A percentile compares a stretch with the other conserved stretches of the same genome.
Evolutionary conservation across 345 rosid genomes (phyloP).

Genomic region (Nephelium lappaceum): DNA sequence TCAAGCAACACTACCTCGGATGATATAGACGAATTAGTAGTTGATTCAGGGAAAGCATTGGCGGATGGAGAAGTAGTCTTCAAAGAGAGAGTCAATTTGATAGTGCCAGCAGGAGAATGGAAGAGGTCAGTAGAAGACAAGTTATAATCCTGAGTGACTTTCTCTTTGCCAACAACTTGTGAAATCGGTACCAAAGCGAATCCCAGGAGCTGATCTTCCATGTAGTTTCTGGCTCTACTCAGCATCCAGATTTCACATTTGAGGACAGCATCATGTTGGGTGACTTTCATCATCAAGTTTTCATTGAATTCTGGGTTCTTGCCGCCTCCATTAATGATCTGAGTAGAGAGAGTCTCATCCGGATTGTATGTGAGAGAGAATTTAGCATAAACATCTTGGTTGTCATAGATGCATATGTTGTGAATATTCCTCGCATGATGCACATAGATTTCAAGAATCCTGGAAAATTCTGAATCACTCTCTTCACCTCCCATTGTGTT

Average conservation of each 20-base stretch:
- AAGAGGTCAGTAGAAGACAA: constrained; percentile 95
- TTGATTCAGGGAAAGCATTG: not conserved
- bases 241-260: constrained; percentile 99
- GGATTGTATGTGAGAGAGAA: constrained; percentile 93
- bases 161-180: constrained; percentile 67
- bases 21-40: constrained; percentile 56
- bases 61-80: constrained; percentile 36
- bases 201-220: constrained; percentile 98
- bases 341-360: constrained; percentile 78
- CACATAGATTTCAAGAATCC: constrained; percentile 72
- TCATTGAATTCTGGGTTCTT: constrained; percentile 90
- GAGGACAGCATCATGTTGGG: constrained; percentile 69
- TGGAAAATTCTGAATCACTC: constrained; percentile 48
- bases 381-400: constrained; percentile 95
- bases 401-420: constrained; percentile 94
- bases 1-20: constrained; percentile 86
- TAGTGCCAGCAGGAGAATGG: constrained; percentile 93
- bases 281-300: constrained; percentile 51
- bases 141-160: constrained; percentile 65
- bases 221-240: constrained; percentile 73
- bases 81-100: constrained; percentile 62
- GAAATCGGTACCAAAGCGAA: constrained; percentile 77
- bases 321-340: constrained; percentile 79
- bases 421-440: constrained; percentile 95
- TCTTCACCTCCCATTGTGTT: constrained; percentile 33